Evolutionary conservation across 257 asterid genomes (phyloP).

Genomic region (Dorcoceras hygrometricum): DNA sequence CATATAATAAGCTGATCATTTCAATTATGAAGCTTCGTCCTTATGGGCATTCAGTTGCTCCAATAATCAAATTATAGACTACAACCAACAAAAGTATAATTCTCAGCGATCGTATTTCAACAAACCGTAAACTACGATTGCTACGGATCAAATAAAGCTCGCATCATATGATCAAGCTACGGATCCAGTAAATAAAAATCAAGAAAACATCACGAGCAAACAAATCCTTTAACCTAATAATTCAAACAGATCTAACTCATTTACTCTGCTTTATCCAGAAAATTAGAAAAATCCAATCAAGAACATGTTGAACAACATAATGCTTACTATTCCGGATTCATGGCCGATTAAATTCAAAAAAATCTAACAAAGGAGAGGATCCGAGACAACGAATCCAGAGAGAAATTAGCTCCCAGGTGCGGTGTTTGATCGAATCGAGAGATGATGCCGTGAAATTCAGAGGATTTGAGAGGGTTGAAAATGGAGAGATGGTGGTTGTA

Average conservation of each 20-base stretch:
- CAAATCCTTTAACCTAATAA: not conserved
- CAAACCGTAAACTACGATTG: not conserved
- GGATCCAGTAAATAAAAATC: constrained; percentile 21
- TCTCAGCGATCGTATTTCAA: not conserved
- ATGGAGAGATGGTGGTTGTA: not conserved
- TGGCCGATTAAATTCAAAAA: constrained; percentile 28
- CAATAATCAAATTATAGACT: not conserved
- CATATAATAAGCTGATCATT: not conserved
- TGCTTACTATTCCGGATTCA: constrained; percentile 77
- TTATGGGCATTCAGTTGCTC: not conserved
- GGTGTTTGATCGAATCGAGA: not conserved
- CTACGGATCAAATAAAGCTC: not conserved
- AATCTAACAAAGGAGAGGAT: not conserved
- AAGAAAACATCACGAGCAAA: not conserved
- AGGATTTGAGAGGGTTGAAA: not conserved
- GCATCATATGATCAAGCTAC: constrained; percentile 3
- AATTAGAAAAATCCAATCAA: not conserved
- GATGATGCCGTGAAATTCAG: not conserved
- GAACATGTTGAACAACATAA: constrained; percentile 4
- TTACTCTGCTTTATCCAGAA: not conserved
- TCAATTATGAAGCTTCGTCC: not conserved
- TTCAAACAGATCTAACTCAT: constrained; percentile 2
- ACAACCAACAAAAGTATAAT: not conserved
- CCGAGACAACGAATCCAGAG: not conserved
- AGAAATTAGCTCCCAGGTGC: not conserved